Evolutionary conservation across 495 filamentous ascomycete genomes (phyloP).

Genomic region (Hypoxylon lenormandii): DNA sequence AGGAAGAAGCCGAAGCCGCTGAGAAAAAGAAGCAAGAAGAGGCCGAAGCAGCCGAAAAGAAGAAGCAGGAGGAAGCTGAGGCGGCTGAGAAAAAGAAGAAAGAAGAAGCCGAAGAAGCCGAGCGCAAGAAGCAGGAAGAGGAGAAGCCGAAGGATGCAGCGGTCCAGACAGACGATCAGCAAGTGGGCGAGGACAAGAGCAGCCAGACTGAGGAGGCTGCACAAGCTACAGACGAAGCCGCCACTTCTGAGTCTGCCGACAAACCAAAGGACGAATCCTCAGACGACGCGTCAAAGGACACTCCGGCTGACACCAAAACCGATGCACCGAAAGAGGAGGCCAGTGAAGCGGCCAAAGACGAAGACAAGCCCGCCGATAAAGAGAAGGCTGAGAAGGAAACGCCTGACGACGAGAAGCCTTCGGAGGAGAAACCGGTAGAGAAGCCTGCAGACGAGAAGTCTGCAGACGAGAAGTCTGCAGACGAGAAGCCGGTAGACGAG

Average conservation of each 20-base stretch:
- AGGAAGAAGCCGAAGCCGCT: constrained; percentile 48
- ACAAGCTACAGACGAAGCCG: constrained; percentile 26
- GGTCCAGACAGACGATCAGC: constrained; percentile 52
- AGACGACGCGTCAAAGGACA: constrained; percentile 27
- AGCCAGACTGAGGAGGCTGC: constrained; percentile 45
- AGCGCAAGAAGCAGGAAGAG: constrained; percentile 53
- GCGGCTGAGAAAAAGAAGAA: constrained; percentile 53
- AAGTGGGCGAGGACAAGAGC: constrained; percentile 45
- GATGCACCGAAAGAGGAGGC: constrained; percentile 31
- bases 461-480: constrained; percentile 28
- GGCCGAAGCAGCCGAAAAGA: constrained; percentile 34
- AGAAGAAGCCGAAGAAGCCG: constrained; percentile 37
- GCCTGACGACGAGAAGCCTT: constrained; percentile 25
- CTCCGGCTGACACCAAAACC: constrained; percentile 24
- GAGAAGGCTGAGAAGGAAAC: constrained; percentile 14
- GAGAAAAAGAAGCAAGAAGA: too few relatives aligned
- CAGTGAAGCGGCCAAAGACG: constrained; percentile 13
- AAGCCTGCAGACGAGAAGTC: constrained; percentile 20
- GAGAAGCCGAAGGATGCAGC: constrained; percentile 56
- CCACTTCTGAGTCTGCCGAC: constrained; percentile 36
- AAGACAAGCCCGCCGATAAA: constrained; percentile 26
- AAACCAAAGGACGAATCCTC: constrained; percentile 21
- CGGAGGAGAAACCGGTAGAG: constrained; percentile 25
- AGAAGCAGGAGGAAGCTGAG: constrained; percentile 47
- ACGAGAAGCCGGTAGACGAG: constrained; percentile 10